Evolutionary conservation across 2,329 filamentous ascomycete species (phyloP).

Genomic region (Epichloe typhina): DNA sequence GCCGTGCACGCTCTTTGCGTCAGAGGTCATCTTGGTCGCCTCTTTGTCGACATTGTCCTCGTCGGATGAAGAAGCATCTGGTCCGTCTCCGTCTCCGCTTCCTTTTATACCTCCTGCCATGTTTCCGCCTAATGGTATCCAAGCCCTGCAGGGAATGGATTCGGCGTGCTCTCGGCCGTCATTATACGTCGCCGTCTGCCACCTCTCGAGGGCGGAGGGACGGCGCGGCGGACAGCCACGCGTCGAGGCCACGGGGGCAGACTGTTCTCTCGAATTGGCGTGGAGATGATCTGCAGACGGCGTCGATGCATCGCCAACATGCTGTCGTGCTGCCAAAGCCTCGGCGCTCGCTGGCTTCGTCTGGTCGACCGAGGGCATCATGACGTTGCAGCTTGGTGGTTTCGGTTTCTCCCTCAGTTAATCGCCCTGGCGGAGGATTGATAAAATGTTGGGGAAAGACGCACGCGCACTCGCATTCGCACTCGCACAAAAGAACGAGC

Average conservation of each 20-base stretch:
- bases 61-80: slow-evolving; percentile 3
- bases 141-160: slow-evolving; percentile 6
- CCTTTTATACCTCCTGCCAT: neutral
- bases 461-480: no score
- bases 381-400: neutral
- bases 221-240: neutral
- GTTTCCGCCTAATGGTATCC: slow-evolving; percentile 2
- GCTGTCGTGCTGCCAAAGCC: neutral
- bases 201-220: slow-evolving; percentile 2
- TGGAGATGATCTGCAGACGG: neutral
- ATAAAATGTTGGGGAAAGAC: no score
- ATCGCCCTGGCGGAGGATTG: no score
- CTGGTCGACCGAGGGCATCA: neutral
- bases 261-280: neutral
- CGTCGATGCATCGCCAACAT: no score
- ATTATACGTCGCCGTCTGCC: slow-evolving; percentile 1
- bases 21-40: neutral
- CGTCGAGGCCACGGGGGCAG: neutral
- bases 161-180: slow-evolving; percentile 3
- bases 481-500: no score
- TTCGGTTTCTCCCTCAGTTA: neutral
- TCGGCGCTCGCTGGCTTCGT: neutral
- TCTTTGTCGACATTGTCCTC: neutral
- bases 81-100: neutral
- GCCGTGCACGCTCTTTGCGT: neutral